Percentiles rank a stretch among this genome's conserved stretches.
Evolutionary conservation across 2,329 filamentous ascomycete species (phyloP).

Genomic region (Bipolaris bicolor): DNA sequence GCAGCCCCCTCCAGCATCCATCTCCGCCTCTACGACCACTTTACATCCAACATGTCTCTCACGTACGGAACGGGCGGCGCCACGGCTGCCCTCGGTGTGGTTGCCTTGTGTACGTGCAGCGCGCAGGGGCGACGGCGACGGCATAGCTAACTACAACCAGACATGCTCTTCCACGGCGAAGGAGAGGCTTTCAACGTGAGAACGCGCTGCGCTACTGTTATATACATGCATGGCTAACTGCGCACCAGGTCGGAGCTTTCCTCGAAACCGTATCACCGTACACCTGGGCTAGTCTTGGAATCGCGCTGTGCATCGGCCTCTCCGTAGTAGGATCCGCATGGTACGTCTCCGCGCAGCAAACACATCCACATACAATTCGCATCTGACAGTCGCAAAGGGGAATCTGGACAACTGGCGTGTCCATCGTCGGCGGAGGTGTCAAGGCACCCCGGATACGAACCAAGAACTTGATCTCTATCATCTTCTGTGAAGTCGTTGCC

Average conservation of each 20-base stretch:
- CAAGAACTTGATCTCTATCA: constrained; percentile 99
- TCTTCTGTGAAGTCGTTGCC: constrained; percentile 99
- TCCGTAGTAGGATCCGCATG: constrained; percentile 98
- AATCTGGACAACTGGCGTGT: constrained; percentile 97
- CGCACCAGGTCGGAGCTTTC: constrained; percentile 80
- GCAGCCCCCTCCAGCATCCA: constrained; percentile 35
- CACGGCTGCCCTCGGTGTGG: constrained; percentile 70
- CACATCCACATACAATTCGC: not conserved
- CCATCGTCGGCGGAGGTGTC: constrained; percentile 95
- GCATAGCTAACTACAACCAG: constrained; percentile 58
- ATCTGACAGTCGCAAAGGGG: constrained; percentile 67
- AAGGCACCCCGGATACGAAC: constrained; percentile 96
- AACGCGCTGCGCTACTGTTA: constrained; percentile 44
- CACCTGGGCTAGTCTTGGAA: constrained; percentile 89
- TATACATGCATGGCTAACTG: constrained; percentile 14
- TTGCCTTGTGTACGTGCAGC: constrained; percentile 75
- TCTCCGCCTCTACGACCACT: constrained; percentile 24
- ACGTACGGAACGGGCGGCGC: constrained; percentile 72
- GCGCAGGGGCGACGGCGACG: constrained; percentile 25
- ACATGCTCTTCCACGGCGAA: constrained; percentile 97
- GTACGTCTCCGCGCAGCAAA: constrained; percentile 58
- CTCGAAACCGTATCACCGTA: constrained; percentile 93
- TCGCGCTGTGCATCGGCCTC: constrained; percentile 91
- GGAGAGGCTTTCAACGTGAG: constrained; percentile 94
- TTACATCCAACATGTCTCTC: constrained; percentile 67